These are phyloP conservation scores for Clavariopsis aquatica DNA, from an alignment of 495 filamentous ascomycete species.

Conservation along the genomic window DNA sequence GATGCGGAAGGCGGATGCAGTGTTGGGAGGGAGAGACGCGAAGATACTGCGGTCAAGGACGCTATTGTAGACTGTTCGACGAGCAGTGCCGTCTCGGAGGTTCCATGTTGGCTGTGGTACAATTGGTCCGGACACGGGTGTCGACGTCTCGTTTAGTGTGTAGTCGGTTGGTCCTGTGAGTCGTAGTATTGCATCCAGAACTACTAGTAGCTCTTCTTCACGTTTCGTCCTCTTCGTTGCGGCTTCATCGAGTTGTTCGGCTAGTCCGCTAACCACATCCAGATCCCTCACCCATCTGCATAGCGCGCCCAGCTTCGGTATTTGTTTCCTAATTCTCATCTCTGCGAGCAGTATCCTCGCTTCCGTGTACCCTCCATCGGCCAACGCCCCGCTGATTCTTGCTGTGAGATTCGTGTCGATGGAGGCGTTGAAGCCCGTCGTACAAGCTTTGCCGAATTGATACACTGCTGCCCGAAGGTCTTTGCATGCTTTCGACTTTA, in stretches of 20 bases:
- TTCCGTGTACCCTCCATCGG: conserved; percentile 49
- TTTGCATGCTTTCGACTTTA: conserved; percentile 52
- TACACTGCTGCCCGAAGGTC: conserved; percentile 51
- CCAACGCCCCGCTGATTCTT: conserved; percentile 47
- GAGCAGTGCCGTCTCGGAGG: neutral
- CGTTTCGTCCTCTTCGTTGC: neutral
- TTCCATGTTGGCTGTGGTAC: neutral
- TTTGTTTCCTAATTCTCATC: conserved; percentile 49
- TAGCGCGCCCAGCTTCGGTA: conserved; percentile 51
- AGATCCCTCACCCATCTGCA: conserved; percentile 55
- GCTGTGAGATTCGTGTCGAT: conserved; percentile 47
- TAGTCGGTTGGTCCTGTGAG: conserved; percentile 47
- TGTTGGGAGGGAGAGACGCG: conserved; percentile 18
- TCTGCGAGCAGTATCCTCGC: conserved; percentile 50
- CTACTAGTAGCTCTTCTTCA: conserved; percentile 29
- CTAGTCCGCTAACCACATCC: conserved; percentile 51
- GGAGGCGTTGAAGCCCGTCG: conserved; percentile 48
- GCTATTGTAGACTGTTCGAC: neutral
- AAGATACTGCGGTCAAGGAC: conserved; percentile 13
- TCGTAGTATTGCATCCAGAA: conserved; percentile 50
- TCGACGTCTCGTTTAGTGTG: conserved; percentile 38
- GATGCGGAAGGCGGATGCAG: conserved; percentile 41
- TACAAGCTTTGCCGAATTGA: conserved; percentile 51
- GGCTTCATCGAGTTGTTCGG: neutral
- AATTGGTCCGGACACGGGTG: conserved; percentile 16